Evolutionary conservation across 2,329 filamentous ascomycete species (phyloP).

Genomic region (Pseudocercospora musae): DNA sequence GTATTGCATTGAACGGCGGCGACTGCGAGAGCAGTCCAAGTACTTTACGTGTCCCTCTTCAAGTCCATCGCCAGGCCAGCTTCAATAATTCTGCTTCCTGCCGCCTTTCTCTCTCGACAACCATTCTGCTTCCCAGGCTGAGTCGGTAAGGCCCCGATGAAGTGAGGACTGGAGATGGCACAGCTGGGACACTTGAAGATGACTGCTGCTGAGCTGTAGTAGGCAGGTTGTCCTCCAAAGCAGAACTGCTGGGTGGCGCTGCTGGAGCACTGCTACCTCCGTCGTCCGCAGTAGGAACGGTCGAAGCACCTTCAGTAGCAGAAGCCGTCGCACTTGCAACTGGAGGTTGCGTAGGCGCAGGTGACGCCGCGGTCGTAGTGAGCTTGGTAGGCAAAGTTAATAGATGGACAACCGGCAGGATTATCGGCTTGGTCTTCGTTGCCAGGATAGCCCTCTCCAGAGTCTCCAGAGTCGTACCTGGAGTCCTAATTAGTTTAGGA

Average conservation of each 20-base stretch:
- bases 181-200: background rate
- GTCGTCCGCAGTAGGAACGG: too few species aligned
- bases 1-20: too few species aligned
- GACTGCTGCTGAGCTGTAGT: background rate
- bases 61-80: too few species aligned
- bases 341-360: background rate
- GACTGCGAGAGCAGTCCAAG: too few species aligned
- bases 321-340: background rate
- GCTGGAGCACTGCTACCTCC: background rate
- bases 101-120: too few species aligned
- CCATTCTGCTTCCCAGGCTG: background rate
- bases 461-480: too few species aligned
- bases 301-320: background rate
- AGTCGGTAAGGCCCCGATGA: background rate
- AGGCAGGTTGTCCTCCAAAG: background rate
- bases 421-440: too few species aligned
- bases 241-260: background rate
- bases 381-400: background rate
- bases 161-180: background rate
- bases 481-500: too few species aligned
- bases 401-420: too few species aligned
- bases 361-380: background rate
- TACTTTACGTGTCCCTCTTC: too few species aligned
- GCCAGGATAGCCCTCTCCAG: too few species aligned
- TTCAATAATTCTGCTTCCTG: too few species aligned